phyloP scores from a whole-genome alignment of 2,329 filamentous ascomycete species.

The Mycogone perniciosa region DNA sequence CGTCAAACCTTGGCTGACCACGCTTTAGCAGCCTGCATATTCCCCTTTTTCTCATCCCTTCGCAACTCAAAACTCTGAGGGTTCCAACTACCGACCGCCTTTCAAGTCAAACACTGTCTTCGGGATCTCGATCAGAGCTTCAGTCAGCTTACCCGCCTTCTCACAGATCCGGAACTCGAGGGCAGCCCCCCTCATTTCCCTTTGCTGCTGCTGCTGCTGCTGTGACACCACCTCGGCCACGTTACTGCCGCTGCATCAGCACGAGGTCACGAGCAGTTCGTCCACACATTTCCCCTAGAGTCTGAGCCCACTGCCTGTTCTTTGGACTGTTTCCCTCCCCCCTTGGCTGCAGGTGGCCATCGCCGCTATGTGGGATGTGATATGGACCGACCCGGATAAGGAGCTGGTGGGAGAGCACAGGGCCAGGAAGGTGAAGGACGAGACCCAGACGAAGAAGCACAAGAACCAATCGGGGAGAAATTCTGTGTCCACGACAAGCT shows the following conservation, averaged over 20 bases:
- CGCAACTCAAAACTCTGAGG: slow-evolving; percentile 8
- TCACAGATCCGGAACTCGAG: background rate
- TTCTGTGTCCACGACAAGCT: slow-evolving; percentile 39
- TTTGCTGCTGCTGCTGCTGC: slow-evolving; percentile 6
- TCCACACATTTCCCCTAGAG: background rate
- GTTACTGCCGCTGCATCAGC: slow-evolving; percentile 13
- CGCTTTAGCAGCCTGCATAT: slow-evolving; percentile 1
- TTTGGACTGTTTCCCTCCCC: background rate
- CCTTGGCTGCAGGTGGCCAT: slow-evolving; percentile 6
- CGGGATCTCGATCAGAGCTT: background rate
- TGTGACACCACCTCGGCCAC: slow-evolving; percentile 12
- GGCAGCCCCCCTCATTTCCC: background rate
- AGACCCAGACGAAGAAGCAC: slow-evolving; percentile 11
- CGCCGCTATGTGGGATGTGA: slow-evolving; percentile 49
- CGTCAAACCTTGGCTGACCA: background rate
- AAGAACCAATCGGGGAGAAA: slow-evolving; percentile 23
- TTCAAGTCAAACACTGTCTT: background rate
- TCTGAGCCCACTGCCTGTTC: background rate
- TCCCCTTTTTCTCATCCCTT: background rate
- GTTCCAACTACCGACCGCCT: slow-evolving; percentile 3
- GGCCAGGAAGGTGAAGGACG: slow-evolving; percentile 39
- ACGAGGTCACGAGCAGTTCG: background rate
- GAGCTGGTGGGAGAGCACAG: slow-evolving; percentile 49
- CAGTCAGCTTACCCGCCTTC: background rate
- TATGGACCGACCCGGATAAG: slow-evolving; percentile 50